Conservation (phyloP, 1,139 yeast genomes). For the Suhomyces terraborum region DNA sequence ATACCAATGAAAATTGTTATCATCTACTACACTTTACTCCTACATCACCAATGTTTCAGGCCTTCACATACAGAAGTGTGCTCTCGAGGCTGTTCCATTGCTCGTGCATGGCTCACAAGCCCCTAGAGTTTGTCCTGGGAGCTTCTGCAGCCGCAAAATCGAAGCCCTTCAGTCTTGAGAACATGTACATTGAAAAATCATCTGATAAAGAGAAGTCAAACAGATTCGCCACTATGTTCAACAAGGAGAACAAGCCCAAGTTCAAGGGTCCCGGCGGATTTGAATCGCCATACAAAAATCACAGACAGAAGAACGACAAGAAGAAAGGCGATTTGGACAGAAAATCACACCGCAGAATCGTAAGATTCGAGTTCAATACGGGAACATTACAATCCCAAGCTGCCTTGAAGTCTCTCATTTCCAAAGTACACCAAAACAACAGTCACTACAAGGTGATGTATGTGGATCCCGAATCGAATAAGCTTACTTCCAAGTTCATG, state of each 20-base stretch:
- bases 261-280: not conserved
- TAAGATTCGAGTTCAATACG: conserved; percentile 21
- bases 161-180: conserved; percentile 10
- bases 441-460: conserved; percentile 31
- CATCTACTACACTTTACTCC: conserved; percentile 2
- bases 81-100: conserved; percentile 10
- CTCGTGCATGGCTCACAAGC: conserved; percentile 4
- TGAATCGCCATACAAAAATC: not conserved
- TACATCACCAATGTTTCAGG: conserved; percentile 1
- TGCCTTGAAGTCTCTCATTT: conserved; percentile 35
- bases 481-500: conserved; percentile 25
- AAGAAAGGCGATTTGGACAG: conserved; percentile 9
- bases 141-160: not conserved
- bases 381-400: conserved; percentile 28
- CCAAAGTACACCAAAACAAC: conserved; percentile 26
- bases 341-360: conserved; percentile 14
- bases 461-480: conserved; percentile 28
- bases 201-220: conserved; percentile 9
- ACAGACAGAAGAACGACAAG: not conserved
- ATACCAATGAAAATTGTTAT: conserved; percentile 4
- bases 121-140: conserved; percentile 8
- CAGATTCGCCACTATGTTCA: conserved; percentile 16
- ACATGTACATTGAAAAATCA: conserved; percentile 6
- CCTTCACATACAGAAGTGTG: not conserved
- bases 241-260: conserved; percentile 4